Percentiles rank a stretch among this genome's conserved stretches.
These are phyloP conservation scores for Pseudoperonospora humuli DNA, from an alignment of 352 stramenopile species.

Conservation along the genomic window DNA sequence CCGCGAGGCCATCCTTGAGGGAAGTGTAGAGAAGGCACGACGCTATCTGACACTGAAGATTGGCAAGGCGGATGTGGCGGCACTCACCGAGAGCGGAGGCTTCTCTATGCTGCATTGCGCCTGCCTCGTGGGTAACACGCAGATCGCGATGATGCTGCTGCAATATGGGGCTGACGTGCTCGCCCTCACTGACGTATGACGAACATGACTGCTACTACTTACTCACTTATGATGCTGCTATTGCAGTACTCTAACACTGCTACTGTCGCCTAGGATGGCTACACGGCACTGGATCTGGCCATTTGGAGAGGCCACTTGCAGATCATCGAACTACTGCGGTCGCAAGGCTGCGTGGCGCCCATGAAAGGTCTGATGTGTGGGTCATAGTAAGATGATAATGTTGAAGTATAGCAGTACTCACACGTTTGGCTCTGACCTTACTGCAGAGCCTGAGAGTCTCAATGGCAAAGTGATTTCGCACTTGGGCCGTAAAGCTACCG, in stretches of 20 bases:
- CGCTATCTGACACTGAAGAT: constrained; percentile 81
- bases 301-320: constrained; percentile 79
- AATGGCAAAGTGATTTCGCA: constrained; percentile 71
- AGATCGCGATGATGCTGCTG: constrained; percentile 85
- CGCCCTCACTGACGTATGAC: constrained; percentile 60
- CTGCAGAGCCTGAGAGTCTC: constrained; percentile 61
- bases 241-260: neutral
- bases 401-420: neutral
- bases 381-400: neutral
- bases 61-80: constrained; percentile 70
- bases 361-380: constrained; percentile 54
- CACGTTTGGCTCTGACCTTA: neutral
- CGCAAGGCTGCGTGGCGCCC: constrained; percentile 66
- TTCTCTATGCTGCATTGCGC: constrained; percentile 81
- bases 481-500: constrained; percentile 57
- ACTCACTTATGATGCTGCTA: neutral
- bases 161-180: constrained; percentile 71
- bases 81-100: constrained; percentile 68
- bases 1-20: constrained; percentile 74
- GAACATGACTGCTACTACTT: neutral
- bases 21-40: constrained; percentile 69
- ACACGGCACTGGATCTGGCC: constrained; percentile 70
- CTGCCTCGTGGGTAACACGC: constrained; percentile 63
- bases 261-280: constrained; percentile 48
- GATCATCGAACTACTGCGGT: constrained; percentile 77